Percentiles rank a stretch among this genome's conserved stretches.
phyloP scores from a whole-genome alignment of 140 eudicot genomes.

The Senecio squalidus region DNA sequence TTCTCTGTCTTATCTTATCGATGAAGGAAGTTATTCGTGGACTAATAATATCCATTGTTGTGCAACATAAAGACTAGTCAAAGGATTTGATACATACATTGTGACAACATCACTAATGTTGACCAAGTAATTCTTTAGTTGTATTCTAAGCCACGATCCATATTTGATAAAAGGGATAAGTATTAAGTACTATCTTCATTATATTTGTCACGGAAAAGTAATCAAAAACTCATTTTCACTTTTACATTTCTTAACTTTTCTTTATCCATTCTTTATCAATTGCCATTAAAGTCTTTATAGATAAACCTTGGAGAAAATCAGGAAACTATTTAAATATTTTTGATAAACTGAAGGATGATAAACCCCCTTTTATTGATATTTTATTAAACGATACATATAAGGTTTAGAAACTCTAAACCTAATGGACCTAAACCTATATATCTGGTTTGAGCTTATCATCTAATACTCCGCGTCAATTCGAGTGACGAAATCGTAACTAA shows the following conservation, averaged over 20 bases:
- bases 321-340: background rate
- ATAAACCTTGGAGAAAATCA: slow-evolving; percentile 3
- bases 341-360: no score
- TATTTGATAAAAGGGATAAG: background rate
- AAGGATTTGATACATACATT: background rate
- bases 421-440: no score
- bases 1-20: no score
- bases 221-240: slow-evolving; percentile 6
- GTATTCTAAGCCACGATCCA: background rate
- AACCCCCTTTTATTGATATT: no score
- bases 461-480: no score
- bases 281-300: slow-evolving; percentile 11
- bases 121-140: background rate
- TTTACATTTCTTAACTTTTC: slow-evolving; percentile 16
- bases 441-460: no score
- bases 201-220: slow-evolving; percentile 16
- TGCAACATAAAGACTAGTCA: background rate
- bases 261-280: slow-evolving; percentile 20
- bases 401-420: no score
- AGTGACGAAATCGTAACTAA: no score
- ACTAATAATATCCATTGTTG: background rate
- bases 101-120: background rate
- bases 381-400: no score
- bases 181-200: background rate
- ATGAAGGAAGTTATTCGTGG: no score